phyloP scores from a whole-genome alignment of 2,329 filamentous ascomycete species.

The Hypoxylon sp. region DNA sequence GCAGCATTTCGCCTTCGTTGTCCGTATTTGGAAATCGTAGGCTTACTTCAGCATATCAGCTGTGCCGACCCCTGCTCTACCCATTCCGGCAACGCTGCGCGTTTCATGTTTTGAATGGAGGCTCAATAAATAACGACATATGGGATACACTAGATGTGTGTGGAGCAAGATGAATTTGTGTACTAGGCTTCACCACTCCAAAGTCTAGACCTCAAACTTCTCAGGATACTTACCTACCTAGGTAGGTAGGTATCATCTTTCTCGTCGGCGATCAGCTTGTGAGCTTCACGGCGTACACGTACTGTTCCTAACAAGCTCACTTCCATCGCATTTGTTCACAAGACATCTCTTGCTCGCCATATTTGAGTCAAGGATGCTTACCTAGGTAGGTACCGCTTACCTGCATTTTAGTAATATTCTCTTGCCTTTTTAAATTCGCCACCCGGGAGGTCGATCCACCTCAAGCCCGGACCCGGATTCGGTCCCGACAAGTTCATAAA shows the following conservation, averaged over 20 bases:
- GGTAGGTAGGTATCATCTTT: background rate
- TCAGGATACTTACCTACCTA: background rate
- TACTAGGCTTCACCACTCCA: background rate
- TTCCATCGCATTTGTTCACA: constrained; percentile 1
- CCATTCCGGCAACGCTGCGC: constrained; percentile 8
- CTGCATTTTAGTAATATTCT: constrained; percentile 3
- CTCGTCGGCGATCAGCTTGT: background rate
- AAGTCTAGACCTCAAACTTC: background rate
- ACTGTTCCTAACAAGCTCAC: constrained; percentile 2
- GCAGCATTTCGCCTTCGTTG: constrained; percentile 26
- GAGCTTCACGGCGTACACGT: constrained; percentile 4
- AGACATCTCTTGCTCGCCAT: background rate
- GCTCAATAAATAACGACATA: constrained; percentile 20
- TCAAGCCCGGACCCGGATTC: constrained; percentile 12
- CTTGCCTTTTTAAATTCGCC: background rate
- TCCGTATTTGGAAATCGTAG: constrained; percentile 28
- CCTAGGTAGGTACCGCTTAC: constrained; percentile 1
- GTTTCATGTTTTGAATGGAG: constrained; percentile 28
- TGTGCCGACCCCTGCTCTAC: constrained; percentile 22
- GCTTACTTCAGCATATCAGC: constrained; percentile 31
- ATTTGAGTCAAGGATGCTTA: constrained; percentile 8
- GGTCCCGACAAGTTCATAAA: constrained; percentile 30
- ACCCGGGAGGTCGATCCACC: background rate
- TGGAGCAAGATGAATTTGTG: constrained; percentile 2
- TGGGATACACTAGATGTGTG: constrained; percentile 9